Conservation (phyloP, 352 stramenopile species). For the Phytophthora vignae region DNA sequence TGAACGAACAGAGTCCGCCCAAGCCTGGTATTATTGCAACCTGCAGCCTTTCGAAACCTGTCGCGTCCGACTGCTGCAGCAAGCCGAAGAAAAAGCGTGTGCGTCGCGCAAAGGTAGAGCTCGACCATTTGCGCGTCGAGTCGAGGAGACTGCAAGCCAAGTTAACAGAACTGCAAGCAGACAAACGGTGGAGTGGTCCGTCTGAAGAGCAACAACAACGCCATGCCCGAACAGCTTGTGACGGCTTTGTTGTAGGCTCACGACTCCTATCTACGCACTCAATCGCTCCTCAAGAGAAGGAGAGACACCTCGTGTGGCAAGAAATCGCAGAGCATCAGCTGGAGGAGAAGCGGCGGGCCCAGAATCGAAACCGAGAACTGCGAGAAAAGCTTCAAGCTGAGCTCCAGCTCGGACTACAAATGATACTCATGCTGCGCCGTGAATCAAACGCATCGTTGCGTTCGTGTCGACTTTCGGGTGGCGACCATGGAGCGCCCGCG, state of each 20-base stretch:
- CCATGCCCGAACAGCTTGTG: too few species aligned
- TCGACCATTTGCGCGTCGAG: conserved; percentile 37
- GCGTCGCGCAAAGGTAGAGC: conserved; percentile 31
- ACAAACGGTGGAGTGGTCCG: neutral
- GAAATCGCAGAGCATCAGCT: conserved; percentile 23
- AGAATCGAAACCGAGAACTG: conserved; percentile 32
- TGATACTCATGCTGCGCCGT: conserved; percentile 18
- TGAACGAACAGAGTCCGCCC: neutral
- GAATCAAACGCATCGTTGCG: conserved; percentile 9
- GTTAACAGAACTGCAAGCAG: conserved; percentile 12
- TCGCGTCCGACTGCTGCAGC: neutral
- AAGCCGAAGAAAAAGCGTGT: conserved; percentile 22
- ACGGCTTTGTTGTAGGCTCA: neutral
- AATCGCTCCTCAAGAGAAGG: conserved; percentile 10
- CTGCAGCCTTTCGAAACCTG: neutral
- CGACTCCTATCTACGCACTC: neutral
- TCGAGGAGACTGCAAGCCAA: conserved; percentile 35
- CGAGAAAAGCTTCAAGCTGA: conserved; percentile 12
- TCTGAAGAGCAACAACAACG: neutral
- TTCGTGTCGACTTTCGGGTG: neutral
- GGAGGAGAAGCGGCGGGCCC: conserved; percentile 17
- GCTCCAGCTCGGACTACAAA: conserved; percentile 8
- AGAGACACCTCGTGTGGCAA: conserved; percentile 14
- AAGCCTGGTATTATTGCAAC: neutral
- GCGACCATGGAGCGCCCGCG: too few species aligned